Evolutionary conservation across 345 rosid genomes (phyloP), one percentile per base, ranked within the genome.

Genomic region (Gynandropsis gynandra): DNA sequence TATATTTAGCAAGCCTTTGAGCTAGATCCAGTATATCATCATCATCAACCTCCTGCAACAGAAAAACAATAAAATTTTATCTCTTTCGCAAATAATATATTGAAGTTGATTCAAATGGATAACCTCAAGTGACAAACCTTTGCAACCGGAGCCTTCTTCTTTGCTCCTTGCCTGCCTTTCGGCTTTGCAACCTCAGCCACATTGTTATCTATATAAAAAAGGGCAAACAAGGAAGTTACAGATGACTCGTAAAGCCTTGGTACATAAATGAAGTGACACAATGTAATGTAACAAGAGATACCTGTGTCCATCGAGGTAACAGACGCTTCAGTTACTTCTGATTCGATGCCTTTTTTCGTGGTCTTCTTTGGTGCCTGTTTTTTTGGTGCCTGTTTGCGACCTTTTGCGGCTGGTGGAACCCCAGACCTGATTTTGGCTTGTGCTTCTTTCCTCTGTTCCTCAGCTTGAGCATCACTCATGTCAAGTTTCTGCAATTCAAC

Each of bases 1-100:
- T 85, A 56, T 86, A 79, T 55, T 68, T 71, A 43, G 94, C 82
- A 40, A 92, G 84, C 34, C 96, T 59, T 38, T 80, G 78, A 58
- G 80, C 79, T 46, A 88, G 59, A 33, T 80, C 76, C 38, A 81
- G 61, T 50, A 92, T 52, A 0, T 76, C 81, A 1, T 73, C 80
- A 1, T n/a, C n/a, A n/a, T 72, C 74, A 15, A 20, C 69, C 71
- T 72, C 66, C 64, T 47, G 61, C 36, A 17, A 37, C 16, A 15
- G 38, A 21, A 41, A 7, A 44, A 14, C 33, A 1, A n/a, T n/a
- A 45, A 19, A 4, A 40, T 40, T 16, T 40, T 15, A 40, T 7
- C 3, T 5, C 7, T 8, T 40, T 13, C 16, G 9, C 15, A 24
- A 5, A 24, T 2, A 24, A 24, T 5, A 2, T 2, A 24, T 24